phyloP scores from a whole-genome alignment of 306 rosid genomes.

The Vigna trinervia region DNA sequence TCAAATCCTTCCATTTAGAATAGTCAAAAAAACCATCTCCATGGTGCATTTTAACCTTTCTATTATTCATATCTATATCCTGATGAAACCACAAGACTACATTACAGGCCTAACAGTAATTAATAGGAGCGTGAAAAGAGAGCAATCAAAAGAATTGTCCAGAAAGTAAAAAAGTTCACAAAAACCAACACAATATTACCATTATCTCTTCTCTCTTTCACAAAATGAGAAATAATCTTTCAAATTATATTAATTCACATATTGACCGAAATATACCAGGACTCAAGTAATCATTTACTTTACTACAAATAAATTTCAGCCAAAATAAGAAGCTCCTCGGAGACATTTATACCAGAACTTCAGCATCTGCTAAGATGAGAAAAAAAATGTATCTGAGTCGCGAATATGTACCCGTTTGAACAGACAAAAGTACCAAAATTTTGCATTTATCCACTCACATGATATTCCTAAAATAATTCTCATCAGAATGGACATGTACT shows the following conservation, averaged over 20 bases:
- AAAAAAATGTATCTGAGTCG: background rate
- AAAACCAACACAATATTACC: background rate
- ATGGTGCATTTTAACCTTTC: slow-evolving; percentile 66
- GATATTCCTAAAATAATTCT: slow-evolving; percentile 3
- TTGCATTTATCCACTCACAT: background rate
- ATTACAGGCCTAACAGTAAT: slow-evolving; percentile 41
- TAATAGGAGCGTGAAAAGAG: slow-evolving; percentile 1
- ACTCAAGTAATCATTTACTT: background rate
- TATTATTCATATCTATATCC: slow-evolving; percentile 93
- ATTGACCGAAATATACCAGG: background rate
- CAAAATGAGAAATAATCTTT: background rate
- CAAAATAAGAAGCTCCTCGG: background rate
- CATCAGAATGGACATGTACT: background rate
- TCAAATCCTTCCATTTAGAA: slow-evolving; percentile 80
- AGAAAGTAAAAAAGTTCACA: background rate
- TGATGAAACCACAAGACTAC: slow-evolving; percentile 44
- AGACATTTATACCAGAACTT: slow-evolving; percentile 17
- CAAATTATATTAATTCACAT: background rate
- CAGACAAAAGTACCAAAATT: slow-evolving; percentile 4
- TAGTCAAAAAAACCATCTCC: slow-evolving; percentile 64
- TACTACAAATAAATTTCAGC: background rate
- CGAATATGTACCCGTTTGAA: background rate
- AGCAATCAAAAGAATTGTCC: slow-evolving; percentile 1
- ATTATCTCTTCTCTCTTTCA: too few relatives aligned
- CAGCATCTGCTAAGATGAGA: background rate